Conservation (phyloP, 306 rosid species). For the Pterocarpus santalinus region DNA sequence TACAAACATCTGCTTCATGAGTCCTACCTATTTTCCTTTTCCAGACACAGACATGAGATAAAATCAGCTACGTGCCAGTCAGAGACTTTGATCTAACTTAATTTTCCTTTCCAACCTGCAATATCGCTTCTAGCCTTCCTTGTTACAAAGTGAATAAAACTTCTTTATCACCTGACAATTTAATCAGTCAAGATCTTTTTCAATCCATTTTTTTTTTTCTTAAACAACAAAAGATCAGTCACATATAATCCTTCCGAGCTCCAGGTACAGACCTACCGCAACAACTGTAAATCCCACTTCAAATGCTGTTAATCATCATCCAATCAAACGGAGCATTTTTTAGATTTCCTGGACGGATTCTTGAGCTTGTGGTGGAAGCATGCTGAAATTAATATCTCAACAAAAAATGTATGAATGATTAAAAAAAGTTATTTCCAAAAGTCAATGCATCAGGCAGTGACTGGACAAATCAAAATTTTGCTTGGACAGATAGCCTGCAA, state of each 20-base stretch:
- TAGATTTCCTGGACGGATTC: not conserved
- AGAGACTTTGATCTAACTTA: not conserved
- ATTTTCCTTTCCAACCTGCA: not conserved
- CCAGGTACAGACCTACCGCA: not conserved
- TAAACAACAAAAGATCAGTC: not conserved
- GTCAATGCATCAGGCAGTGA: constrained; percentile 27
- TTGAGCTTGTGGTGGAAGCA: not conserved
- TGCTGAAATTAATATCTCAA: constrained; percentile 16
- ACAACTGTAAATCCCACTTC: not conserved
- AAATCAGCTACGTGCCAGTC: not conserved
- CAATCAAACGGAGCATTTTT: not conserved
- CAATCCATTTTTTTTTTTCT: no score
- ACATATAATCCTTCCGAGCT: not conserved
- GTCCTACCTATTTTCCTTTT: constrained; percentile 2
- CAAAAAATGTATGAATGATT: not conserved
- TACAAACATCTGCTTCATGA: constrained; percentile 11
- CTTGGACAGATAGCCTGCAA: constrained; percentile 18
- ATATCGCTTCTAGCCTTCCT: not conserved
- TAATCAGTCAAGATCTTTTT: not conserved
- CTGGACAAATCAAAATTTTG: not conserved
- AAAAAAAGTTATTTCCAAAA: not conserved
- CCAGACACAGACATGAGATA: constrained; percentile 2
- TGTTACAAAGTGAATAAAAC: not conserved
- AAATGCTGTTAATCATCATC: not conserved
- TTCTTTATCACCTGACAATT: not conserved